Percentiles rank a stretch among this genome's conserved stretches.
Evolutionary conservation across 2,329 filamentous ascomycete genomes (phyloP).

Genomic region (Rasamsonia emersonii): DNA sequence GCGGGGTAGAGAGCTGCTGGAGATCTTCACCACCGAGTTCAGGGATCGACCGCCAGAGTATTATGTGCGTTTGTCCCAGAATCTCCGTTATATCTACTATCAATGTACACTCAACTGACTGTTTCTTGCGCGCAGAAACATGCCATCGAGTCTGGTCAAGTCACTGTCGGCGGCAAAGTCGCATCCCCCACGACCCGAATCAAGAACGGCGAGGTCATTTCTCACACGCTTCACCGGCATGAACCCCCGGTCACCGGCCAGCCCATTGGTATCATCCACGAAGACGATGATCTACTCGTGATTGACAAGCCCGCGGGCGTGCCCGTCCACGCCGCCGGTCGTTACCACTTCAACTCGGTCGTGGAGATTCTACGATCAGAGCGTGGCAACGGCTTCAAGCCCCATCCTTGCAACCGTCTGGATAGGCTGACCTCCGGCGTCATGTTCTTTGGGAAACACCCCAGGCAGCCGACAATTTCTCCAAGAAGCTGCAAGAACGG

Average conservation of each 20-base stretch:
- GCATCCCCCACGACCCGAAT: constrained; percentile 59
- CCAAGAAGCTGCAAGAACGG: constrained; percentile 65
- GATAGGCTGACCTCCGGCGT: constrained; percentile 91
- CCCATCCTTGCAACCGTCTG: constrained; percentile 78
- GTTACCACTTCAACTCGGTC: constrained; percentile 92
- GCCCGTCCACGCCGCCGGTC: constrained; percentile 87
- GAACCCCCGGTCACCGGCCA: constrained; percentile 84
- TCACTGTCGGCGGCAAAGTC: constrained; percentile 72
- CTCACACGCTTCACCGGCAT: constrained; percentile 88
- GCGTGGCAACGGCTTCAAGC: constrained; percentile 49
- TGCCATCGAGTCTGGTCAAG: constrained; percentile 70
- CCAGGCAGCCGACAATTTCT: constrained; percentile 68
- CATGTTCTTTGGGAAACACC: constrained; percentile 93
- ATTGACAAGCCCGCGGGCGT: constrained; percentile 96
- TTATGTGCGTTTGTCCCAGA: constrained; percentile 51
- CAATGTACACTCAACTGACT: neutral
- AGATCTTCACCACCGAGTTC: constrained; percentile 88
- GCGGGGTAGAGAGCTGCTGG: constrained; percentile 70
- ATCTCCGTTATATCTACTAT: neutral
- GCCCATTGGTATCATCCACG: constrained; percentile 74
- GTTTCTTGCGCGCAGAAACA: constrained; percentile 48
- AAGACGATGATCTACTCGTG: constrained; percentile 87
- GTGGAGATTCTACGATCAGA: constrained; percentile 88
- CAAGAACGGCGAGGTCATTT: constrained; percentile 83
- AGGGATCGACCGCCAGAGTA: constrained; percentile 79